Conservation (phyloP, 345 rosid species). For the Zanthoxylum bungeanum region DNA sequence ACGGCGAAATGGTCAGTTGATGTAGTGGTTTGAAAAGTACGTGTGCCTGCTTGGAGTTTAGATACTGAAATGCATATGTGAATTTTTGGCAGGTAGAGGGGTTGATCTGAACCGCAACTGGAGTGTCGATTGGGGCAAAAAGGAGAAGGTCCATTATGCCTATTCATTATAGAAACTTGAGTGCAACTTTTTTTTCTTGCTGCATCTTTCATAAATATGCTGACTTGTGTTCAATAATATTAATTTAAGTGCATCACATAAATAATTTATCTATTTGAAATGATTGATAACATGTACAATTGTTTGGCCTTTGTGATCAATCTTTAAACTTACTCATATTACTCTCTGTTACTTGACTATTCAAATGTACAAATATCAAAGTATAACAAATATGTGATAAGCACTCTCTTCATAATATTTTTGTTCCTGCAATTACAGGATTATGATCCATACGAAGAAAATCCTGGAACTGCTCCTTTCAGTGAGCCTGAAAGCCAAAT, state of each 20-base stretch:
- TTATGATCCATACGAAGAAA: constrained; percentile 95
- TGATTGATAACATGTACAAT: too few species aligned
- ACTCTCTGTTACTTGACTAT: background rate
- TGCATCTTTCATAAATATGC: background rate
- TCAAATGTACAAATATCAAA: background rate
- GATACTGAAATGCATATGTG: constrained; percentile 15
- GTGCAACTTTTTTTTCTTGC: constrained; percentile 8
- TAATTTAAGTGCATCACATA: background rate
- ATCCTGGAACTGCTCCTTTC: constrained; percentile 90
- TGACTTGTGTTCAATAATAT: background rate
- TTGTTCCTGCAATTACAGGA: constrained; percentile 47
- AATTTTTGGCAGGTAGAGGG: constrained; percentile 69
- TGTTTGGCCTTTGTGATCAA: background rate
- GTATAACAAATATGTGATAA: background rate
- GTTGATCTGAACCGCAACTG: constrained; percentile 98
- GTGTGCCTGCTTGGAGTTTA: constrained; percentile 2
- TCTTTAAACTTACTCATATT: background rate
- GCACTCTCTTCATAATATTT: constrained; percentile 9
- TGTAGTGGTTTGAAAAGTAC: constrained; percentile 5
- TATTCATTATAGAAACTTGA: background rate
- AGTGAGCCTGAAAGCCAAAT: constrained; percentile 96
- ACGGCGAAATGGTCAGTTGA: constrained; percentile 74
- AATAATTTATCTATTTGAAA: background rate
- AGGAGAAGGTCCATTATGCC: constrained; percentile 66
- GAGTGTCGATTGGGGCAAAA: constrained; percentile 99